Conservation (phyloP, 495 filamentous ascomycete genomes). For the Penicillium fimorum region DNA sequence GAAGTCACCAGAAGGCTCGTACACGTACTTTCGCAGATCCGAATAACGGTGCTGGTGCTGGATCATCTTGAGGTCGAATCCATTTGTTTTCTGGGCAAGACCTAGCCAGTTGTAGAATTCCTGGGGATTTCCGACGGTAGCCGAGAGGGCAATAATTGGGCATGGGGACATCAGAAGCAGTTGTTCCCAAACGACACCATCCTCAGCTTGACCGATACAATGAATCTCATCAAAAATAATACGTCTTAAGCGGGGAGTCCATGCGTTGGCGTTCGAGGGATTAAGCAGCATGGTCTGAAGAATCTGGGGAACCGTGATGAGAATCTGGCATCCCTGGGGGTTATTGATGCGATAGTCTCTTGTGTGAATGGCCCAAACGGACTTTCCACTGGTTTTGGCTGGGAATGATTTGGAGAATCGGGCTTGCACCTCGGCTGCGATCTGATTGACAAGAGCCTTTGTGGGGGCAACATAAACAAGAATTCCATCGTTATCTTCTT, state of each 20-base stretch:
- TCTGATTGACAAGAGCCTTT: constrained; percentile 81
- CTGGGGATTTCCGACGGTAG: constrained; percentile 73
- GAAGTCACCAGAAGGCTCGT: constrained; percentile 51
- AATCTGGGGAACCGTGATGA: constrained; percentile 76
- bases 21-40: constrained; percentile 69
- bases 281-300: constrained; percentile 76
- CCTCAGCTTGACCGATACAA: constrained; percentile 72
- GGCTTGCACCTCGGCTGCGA: constrained; percentile 69
- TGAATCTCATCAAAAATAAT: constrained; percentile 89
- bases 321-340: constrained; percentile 65
- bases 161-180: constrained; percentile 70
- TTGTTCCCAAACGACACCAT: constrained; percentile 81
- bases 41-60: constrained; percentile 66
- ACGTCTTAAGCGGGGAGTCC: constrained; percentile 62
- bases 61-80: constrained; percentile 61
- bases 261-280: constrained; percentile 64
- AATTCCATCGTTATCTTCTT: constrained; percentile 62
- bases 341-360: constrained; percentile 71
- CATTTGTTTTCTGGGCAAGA: constrained; percentile 55
- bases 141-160: constrained; percentile 77
- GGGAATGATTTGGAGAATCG: constrained; percentile 64
- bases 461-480: constrained; percentile 79
- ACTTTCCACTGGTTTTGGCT: constrained; percentile 51
- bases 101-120: constrained; percentile 68
- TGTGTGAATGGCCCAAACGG: constrained; percentile 78